These are phyloP conservation scores for Madurella mycetomatis DNA, from an alignment of 2,329 filamentous ascomycete genomes.

Conservation along the genomic window DNA sequence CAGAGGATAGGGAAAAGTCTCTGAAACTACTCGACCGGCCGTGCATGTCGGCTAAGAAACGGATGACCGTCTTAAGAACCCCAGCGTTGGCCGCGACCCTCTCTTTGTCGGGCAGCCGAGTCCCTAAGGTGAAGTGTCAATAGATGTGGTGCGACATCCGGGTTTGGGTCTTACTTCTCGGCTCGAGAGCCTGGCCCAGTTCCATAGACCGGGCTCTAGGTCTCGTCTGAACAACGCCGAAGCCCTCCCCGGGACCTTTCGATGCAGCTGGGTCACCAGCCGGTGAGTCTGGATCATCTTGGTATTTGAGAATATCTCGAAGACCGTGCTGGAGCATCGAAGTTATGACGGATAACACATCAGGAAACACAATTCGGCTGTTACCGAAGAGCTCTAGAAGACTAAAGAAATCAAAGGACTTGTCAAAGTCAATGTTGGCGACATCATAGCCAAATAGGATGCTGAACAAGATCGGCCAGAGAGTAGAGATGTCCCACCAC, in stretches of 20 bases:
- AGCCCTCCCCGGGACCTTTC: conserved; percentile 22
- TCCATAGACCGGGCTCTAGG: conserved; percentile 61
- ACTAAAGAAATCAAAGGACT: conserved; percentile 68
- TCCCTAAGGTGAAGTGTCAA: conserved; percentile 32
- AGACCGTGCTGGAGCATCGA: conserved; percentile 85
- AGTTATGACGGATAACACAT: conserved; percentile 73
- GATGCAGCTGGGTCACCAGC: conserved; percentile 25
- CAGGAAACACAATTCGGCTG: conserved; percentile 66
- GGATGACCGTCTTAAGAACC: conserved; percentile 70
- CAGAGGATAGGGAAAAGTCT: conserved; percentile 75
- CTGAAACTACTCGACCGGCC: conserved; percentile 70
- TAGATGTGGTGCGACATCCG: no score
- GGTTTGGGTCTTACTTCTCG: conserved; percentile 41
- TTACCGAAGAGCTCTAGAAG: conserved; percentile 70
- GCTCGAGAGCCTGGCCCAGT: conserved; percentile 55
- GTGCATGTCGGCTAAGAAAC: conserved; percentile 76
- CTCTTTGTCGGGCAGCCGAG: conserved; percentile 41
- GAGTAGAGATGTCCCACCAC: conserved; percentile 80
- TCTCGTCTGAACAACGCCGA: conserved; percentile 31
- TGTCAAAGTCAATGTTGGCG: conserved; percentile 66
- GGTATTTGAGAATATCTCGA: conserved; percentile 61
- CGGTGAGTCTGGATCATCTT: conserved; percentile 57
- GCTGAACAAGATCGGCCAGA: conserved; percentile 87
- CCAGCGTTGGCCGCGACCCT: conserved; percentile 54
- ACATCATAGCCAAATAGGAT: conserved; percentile 84